phyloP scores from a whole-genome alignment of 139 green algal species.

The Chlorella sp. region DNA sequence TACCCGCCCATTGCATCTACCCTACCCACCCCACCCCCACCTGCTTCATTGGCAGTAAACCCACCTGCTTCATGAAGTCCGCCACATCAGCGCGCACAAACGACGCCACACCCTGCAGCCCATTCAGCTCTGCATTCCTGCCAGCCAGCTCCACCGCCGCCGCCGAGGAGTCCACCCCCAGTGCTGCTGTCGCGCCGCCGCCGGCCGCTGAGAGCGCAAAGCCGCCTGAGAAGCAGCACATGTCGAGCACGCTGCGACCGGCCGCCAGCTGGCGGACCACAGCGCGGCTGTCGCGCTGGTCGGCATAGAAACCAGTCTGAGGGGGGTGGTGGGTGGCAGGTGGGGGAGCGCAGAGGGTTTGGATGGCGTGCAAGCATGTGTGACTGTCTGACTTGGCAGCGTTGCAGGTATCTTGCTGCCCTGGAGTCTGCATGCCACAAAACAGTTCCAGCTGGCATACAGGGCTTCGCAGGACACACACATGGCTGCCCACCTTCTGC shows the following conservation, averaged over 20 bases:
- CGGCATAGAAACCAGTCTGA: slow-evolving; percentile 77
- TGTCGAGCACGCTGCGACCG: slow-evolving; percentile 78
- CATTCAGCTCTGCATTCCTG: slow-evolving; percentile 82
- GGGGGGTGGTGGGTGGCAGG: neutral
- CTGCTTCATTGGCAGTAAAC: neutral
- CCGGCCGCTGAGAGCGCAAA: slow-evolving; percentile 64
- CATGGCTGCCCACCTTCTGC: slow-evolving; percentile 74
- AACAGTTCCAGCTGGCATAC: neutral
- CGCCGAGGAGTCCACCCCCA: slow-evolving; percentile 72
- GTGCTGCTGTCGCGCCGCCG: slow-evolving; percentile 8
- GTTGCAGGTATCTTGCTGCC: neutral
- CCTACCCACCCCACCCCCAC: neutral
- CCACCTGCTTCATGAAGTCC: slow-evolving; percentile 70
- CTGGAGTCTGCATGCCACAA: neutral
- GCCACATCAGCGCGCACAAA: slow-evolving; percentile 74
- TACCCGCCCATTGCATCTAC: too few species aligned
- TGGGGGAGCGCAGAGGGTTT: too few species aligned
- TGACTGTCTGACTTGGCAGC: neutral
- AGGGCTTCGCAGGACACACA: neutral
- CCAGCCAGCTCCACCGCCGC: slow-evolving; percentile 72
- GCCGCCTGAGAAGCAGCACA: slow-evolving; percentile 91
- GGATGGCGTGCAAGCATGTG: neutral
- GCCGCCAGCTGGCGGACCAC: slow-evolving; percentile 64
- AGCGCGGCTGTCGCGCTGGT: slow-evolving; percentile 85
- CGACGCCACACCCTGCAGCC: slow-evolving; percentile 41